Conservation (phyloP, 306 rosid species). For the Malus sieversii region DNA sequence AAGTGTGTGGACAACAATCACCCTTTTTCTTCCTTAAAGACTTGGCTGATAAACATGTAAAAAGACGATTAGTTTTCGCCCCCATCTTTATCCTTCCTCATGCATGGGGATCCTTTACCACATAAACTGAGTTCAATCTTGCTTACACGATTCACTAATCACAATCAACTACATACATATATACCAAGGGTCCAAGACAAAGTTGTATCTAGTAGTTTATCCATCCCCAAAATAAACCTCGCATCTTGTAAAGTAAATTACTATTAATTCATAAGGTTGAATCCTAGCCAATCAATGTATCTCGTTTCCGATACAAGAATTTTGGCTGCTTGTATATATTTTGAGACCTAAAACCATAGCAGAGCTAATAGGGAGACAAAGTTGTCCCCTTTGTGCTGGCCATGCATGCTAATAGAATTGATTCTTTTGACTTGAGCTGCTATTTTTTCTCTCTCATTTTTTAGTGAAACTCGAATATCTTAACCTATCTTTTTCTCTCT, state of each 20-base stretch:
- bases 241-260: neutral
- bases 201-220: neutral
- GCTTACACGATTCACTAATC: neutral
- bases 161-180: neutral
- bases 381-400: neutral
- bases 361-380: slow-evolving; percentile 4
- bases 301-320: neutral
- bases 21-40: neutral
- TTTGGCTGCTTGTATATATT: neutral
- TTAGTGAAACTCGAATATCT: too few relatives aligned
- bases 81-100: neutral
- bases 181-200: neutral
- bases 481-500: too few relatives aligned
- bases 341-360: neutral
- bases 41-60: neutral
- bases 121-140: neutral
- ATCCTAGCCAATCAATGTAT: neutral
- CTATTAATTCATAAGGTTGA: neutral
- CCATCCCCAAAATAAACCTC: neutral
- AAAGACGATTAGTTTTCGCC: neutral
- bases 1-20: too few relatives aligned
- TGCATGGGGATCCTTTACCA: neutral
- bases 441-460: too few relatives aligned
- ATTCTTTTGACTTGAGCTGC: neutral
- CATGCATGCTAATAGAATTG: neutral